Base-by-base conservation (phyloP, 345 rosid species). In the Euphorbia peplus region DNA sequence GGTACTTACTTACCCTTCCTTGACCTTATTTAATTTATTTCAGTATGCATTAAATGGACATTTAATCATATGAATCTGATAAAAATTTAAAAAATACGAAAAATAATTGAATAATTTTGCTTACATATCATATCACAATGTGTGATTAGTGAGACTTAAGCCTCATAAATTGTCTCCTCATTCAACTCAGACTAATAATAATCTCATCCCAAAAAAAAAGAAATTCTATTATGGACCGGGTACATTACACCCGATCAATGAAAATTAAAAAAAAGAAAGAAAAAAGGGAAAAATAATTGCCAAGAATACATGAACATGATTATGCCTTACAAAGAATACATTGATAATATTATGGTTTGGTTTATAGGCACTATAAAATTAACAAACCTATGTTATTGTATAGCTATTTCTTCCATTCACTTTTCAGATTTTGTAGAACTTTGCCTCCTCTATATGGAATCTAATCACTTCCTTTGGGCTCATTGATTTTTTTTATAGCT, bases 291-390 rank as follows among this genome's bases (percentile, higher is more conserved):
- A n/a, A n/a, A n/a, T n/a, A n/a, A n/a, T n/a, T 12, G n/a, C 48
- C 48, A 61, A 61, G 29, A 39, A 61, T 61, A 61, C 25, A 61
- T 19, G 50, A 14, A 18, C 10, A 60, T 11, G 29, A 14, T 11
- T 61, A n/a, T n/a, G 64, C 64, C 65, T 62, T 63, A 30, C 21
- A 42, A 63, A 63, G 66, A 63, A 63, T 63, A 62, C 29, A 42
- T 24, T 6, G n/a, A n/a, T n/a, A n/a, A n/a, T n/a, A n/a, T n/a
- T 41, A 57, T 57, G 13, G 12, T 12, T 42, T n/a, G n/a, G n/a
- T n/a, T 62, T 42, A 41, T 42, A 9, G 35, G 53, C 66, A 24
- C 21, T 63, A 42, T 63, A 24, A 63, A 52, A 63, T 24, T 42
- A 63, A 63, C 35, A 24, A 63, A 63, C 26, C 66, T 63, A 63